Base-by-base conservation (phyloP, 345 rosid species). In the Salix viminalis region DNA sequence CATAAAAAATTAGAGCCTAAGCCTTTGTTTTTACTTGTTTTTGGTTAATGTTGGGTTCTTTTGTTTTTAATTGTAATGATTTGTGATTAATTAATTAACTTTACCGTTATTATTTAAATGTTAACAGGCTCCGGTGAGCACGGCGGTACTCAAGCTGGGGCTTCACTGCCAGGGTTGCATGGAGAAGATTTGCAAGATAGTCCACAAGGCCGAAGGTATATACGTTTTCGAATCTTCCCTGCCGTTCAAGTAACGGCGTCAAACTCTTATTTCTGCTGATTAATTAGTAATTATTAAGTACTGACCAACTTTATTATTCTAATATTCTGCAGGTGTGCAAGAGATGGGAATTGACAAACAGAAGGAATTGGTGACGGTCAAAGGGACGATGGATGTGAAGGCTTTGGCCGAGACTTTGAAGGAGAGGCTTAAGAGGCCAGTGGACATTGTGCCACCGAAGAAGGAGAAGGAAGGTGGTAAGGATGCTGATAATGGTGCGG, bases 141-240 rank as follows among this genome's bases (percentile, higher is more conserved):
- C 90, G 85, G 89, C 86, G 82, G 86, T 86, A 14, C 80, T 93
- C 79, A 93, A 92, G 82, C 74, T 96, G 83, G 62, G 24, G 2
- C 80, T 90, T 67, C 87, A 90, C 65, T 96, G 97, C 80, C 81
- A 79, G n/a, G 98, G 99, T 30, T 96, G 99, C 83, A 71, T 84
- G 54, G 89, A 73, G 60, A 96, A 80, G 91, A 89, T 96, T 79
- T 67, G 39, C 71, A 92, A 86, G 79, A 76, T 75, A 1, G 73
- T 88, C 74, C 54, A 67, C 21, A 89, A 84, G 74, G 82, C 91
- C 73, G 85, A 87, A 82, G 99, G 99, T 93, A 58, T 19, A 12
- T 5, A 11, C 13, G 44, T 68, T 34, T 41, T n/a, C 62, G 10
- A 23, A 18, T 23, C 71, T n/a, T 39, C 44, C 44, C 24, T 42